These are phyloP conservation scores for Ganoderma sinense DNA, from an alignment of 1,284 basidiomycete species.

Conservation along the genomic window DNA sequence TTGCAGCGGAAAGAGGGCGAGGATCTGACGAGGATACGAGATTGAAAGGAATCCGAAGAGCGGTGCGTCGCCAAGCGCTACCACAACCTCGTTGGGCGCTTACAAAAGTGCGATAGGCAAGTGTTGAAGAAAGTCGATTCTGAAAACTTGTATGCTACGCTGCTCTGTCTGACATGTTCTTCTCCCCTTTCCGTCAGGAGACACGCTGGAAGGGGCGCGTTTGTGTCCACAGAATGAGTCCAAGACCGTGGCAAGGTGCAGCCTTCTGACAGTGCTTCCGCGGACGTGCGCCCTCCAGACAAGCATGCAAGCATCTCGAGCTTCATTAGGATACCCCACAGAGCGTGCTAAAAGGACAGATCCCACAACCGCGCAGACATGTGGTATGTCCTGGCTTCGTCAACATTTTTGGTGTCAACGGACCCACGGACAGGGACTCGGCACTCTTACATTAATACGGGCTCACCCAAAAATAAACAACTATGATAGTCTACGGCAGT, in stretches of 20 bases:
- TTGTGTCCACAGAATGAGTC: too few species aligned
- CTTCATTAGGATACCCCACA: neutral
- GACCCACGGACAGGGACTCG: neutral
- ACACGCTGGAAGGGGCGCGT: too few species aligned
- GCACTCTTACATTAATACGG: neutral
- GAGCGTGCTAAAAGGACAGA: neutral
- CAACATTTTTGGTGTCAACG: neutral
- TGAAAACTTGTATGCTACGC: neutral
- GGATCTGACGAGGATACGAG: neutral
- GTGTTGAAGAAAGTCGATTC: neutral
- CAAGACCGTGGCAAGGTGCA: too few species aligned
- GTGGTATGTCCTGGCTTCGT: too few species aligned
- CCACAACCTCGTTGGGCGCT: neutral
- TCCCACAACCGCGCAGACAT: neutral
- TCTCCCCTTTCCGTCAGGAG: too few species aligned
- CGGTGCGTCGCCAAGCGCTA: neutral
- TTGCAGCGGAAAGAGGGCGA: neutral
- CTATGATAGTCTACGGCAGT: neutral
- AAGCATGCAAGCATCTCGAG: neutral
- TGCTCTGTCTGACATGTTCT: too few species aligned
- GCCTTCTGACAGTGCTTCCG: too few species aligned
- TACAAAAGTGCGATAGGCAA: neutral
- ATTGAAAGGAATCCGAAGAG: neutral
- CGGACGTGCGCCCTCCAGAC: neutral
- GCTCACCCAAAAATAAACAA: neutral